Conservation (phyloP, 2,329 filamentous ascomycete species). For the Cladophialophora yegresii region DNA sequence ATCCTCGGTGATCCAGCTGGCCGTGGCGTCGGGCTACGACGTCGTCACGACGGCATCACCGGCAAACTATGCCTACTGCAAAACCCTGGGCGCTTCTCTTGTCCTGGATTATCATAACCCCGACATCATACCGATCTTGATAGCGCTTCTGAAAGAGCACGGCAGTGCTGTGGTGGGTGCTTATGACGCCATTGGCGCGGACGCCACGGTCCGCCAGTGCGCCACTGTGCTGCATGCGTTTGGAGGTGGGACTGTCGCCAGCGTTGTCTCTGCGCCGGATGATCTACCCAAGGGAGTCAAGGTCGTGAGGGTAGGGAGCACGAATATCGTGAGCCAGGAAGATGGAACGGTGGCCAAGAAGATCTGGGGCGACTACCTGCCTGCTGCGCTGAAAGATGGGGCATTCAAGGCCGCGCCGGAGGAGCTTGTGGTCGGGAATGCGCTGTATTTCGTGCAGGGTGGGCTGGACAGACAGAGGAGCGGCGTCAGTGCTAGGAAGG, state of each 20-base stretch:
- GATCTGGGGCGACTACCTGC: conserved; percentile 19
- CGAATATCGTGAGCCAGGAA: conserved; percentile 39
- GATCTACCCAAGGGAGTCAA: conserved; percentile 18
- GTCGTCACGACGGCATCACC: conserved; percentile 38
- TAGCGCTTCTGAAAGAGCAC: conserved; percentile 20
- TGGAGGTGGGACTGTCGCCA: conserved; percentile 7
- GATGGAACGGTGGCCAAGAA: conserved; percentile 64
- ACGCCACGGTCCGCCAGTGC: conserved; percentile 19
- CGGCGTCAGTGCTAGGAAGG: conserved; percentile 46
- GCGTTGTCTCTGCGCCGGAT: conserved; percentile 16
- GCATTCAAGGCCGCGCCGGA: background rate
- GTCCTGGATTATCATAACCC: conserved; percentile 49
- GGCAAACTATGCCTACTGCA: conserved; percentile 35
- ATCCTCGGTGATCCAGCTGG: conserved; percentile 46
- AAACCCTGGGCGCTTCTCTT: conserved; percentile 47
- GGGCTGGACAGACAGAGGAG: conserved; percentile 43
- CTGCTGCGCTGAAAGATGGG: conserved; percentile 3
- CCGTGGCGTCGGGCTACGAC: conserved; percentile 45
- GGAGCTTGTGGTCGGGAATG: conserved; percentile 5
- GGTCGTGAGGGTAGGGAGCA: conserved; percentile 47
- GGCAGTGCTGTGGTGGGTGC: conserved; percentile 10
- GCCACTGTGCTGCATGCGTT: conserved; percentile 18
- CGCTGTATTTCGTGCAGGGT: conserved; percentile 41
- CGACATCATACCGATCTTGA: conserved; percentile 19
- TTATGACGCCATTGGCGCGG: conserved; percentile 23